A percentile compares a stretch with the other conserved stretches of the same genome.
phyloP scores from a whole-genome alignment of 176 grass and related monocot genomes.

The Triticum turgidum region DNA sequence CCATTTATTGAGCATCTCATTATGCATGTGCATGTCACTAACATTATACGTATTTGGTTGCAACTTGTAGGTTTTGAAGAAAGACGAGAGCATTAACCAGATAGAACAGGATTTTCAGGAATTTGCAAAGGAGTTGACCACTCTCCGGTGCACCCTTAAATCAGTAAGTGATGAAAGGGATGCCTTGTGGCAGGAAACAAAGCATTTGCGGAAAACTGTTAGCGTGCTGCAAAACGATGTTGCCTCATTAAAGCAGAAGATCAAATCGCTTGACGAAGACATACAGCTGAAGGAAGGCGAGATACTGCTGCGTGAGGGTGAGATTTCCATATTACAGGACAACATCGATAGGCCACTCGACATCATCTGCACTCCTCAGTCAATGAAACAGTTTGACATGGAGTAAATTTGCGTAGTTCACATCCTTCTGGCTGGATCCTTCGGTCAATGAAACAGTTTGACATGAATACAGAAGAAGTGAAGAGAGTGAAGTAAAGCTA shows the following conservation, averaged over 20 bases:
- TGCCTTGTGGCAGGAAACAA: slow-evolving; percentile 51
- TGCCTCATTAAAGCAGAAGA: slow-evolving; percentile 48
- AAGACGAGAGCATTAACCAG: slow-evolving; percentile 49
- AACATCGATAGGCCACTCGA: slow-evolving; percentile 44
- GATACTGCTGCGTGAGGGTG: slow-evolving; percentile 57
- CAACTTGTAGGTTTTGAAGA: slow-evolving; percentile 49
- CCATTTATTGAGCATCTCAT: neutral
- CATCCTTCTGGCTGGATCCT: neutral
- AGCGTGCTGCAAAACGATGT: slow-evolving; percentile 45
- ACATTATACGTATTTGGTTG: neutral
- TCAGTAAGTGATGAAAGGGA: slow-evolving; percentile 57
- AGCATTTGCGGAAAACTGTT: slow-evolving; percentile 40
- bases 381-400: slow-evolving; percentile 37
- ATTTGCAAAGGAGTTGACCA: slow-evolving; percentile 44
- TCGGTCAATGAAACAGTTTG: too few species aligned
- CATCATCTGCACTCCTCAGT: slow-evolving; percentile 37
- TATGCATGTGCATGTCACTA: neutral
- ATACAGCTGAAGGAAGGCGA: slow-evolving; percentile 65
- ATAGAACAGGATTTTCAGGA: slow-evolving; percentile 50
- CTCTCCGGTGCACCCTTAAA: slow-evolving; percentile 52
- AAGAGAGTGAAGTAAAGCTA: too few species aligned
- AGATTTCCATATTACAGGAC: slow-evolving; percentile 65
- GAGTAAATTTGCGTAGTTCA: slow-evolving; percentile 36
- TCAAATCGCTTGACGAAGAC: slow-evolving; percentile 54
- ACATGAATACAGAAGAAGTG: too few species aligned